Evolutionary conservation across 768 basidiomycete species (phyloP), one percentile per base, ranked within the genome.

Genomic region (Lanmaoa rubissima): DNA sequence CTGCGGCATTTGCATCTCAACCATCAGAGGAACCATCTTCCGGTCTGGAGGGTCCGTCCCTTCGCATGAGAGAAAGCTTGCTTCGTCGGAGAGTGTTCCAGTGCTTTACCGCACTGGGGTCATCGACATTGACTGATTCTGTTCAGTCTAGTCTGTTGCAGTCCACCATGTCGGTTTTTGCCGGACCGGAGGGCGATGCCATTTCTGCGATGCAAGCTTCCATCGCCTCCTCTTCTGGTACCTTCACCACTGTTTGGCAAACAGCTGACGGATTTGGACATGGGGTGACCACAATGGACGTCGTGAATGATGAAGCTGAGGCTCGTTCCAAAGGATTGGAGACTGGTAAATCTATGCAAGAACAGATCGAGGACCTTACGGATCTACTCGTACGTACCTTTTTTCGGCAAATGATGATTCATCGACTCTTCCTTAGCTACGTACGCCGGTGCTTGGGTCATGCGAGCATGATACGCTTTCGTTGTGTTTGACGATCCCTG

Each of bases 131-230:
- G 35, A 85, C 90, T 0, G 92, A 96, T 52, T 81, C 88, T 1
- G 86, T 87, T n/a, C 96, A 96, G 72, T 74, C 81, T 7, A 82
- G 82, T 2, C 74, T 99, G 13, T 76, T 98, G 12, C 91, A 93
- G 60, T 90, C 92, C 3, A 86, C 85, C 0, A 84, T 94, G 16
- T 74, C 85, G 3, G 77, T 93, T 8, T 94, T 98, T 65, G 89
- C 93, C 3, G 91, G 93, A 64, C 85, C 90, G 0, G 95, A 98
- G 53, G 86, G 83, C 1, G 94, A 92, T 67, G 76, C 80, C 0
- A 87, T 92, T 1, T 92, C 92, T 2, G 84, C 87, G 0, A 83
- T 97, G 17, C 96, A 98, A 71, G 94, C 94, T 1, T 90, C 92
- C 0, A 96, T 98, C 60, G 89, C 90, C 0, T 87, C 91, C 1